Evolutionary conservation across 148 eudicot species (phyloP).

Genomic region (Camellia granthamiana): DNA sequence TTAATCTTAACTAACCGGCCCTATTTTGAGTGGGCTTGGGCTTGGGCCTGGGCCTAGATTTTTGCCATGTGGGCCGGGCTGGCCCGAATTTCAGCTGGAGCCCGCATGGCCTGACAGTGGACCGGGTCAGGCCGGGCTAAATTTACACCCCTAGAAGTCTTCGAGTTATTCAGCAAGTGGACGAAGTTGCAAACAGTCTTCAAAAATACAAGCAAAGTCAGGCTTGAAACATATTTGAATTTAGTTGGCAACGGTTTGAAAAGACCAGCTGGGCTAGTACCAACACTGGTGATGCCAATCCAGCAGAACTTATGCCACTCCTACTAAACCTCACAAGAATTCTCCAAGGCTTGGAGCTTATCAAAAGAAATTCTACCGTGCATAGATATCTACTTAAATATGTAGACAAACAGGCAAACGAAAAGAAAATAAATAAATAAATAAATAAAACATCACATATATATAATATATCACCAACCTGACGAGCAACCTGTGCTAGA

Average conservation of each 20-base stretch:
- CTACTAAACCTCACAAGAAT: background rate
- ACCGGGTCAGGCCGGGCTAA: no score
- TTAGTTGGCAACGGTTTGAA: background rate
- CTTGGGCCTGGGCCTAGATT: no score
- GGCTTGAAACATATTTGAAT: background rate
- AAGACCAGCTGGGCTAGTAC: background rate
- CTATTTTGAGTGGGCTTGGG: no score
- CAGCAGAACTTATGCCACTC: background rate
- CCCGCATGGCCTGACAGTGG: no score
- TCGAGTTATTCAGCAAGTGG: background rate
- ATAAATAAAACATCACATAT: no score
- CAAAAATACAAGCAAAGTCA: no score
- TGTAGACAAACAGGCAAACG: background rate
- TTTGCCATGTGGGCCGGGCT: no score
- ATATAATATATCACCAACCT: constrained; percentile 3
- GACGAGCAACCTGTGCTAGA: constrained; percentile 59
- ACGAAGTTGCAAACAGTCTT: background rate
- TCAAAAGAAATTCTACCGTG: no score
- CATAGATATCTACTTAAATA: background rate
- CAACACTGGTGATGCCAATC: background rate
- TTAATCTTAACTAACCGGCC: no score
- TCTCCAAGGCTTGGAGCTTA: no score
- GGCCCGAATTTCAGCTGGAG: no score
- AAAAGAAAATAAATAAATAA: background rate
- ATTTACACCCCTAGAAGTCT: background rate